Conservation (phyloP, 2,329 filamentous ascomycete species). For the Lasiodiplodia sp. region DNA sequence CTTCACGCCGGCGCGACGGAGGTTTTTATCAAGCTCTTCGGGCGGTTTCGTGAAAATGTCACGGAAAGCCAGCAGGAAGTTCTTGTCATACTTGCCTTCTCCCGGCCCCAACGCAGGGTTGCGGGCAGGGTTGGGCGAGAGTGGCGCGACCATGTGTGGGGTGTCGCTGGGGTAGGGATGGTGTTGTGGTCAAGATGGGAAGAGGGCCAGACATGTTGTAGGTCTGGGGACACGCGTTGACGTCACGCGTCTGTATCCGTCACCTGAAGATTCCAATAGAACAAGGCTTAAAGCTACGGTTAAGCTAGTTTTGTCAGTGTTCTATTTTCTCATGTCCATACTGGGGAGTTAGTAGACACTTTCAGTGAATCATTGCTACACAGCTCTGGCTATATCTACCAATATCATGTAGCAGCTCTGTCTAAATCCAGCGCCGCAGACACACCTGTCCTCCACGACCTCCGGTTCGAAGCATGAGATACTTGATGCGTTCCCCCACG, state of each 20-base stretch:
- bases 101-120: background rate
- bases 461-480: background rate
- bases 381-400: background rate
- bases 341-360: background rate
- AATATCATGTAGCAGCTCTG: background rate
- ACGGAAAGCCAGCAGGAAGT: conserved; percentile 3
- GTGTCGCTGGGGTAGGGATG: background rate
- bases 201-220: background rate
- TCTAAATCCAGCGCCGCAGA: background rate
- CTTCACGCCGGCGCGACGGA: background rate
- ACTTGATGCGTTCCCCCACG: background rate
- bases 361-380: background rate
- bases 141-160: background rate
- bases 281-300: background rate
- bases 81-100: background rate
- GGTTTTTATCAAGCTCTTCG: background rate
- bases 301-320: background rate
- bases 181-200: background rate
- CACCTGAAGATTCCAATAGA: background rate
- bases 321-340: background rate
- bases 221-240: background rate
- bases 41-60: background rate
- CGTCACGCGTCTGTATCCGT: background rate
- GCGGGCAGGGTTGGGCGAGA: background rate
- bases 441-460: background rate